Evolutionary conservation across 768 basidiomycete species (phyloP), one percentile per base, ranked within the genome.

Genomic region (Phlebiopsis flavidoalba): DNA sequence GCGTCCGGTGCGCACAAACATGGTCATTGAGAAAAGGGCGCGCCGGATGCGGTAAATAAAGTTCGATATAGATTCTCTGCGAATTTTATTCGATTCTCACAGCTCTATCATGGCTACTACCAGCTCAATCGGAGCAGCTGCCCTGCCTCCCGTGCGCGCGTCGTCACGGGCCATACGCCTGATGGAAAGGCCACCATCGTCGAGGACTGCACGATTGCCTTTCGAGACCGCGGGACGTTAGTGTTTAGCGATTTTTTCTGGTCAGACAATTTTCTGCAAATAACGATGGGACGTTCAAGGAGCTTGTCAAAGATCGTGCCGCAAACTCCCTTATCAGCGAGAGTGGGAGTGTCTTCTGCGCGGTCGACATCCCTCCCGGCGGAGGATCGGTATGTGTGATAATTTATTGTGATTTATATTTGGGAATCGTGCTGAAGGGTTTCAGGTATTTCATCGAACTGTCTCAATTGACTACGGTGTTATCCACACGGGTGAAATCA

Each of bases 401-500:
- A 31, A 8, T 48, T 17, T 19, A 0, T 24, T 21, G 5, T 21
- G 12, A 26, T 47, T 24, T 7, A 8, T 43, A n/a, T 14, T n/a
- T 22, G 35, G 26, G 26, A 43, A 15, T 45, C 7, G 21, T 26
- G 15, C 12, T 19, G 10, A 12, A 52, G 40, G 15, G 14, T 52
- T 7, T 15, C 35, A 65, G 70, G 63, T 63, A 21, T 47, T 65
- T 24, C 69, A 71, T 51, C 62, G 70, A 5, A 68, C 69, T 0
- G 43, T 55, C 4, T 61, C 69, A n/a, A 22, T 71, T 33, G 71
- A 72, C 57, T 69, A 71, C 33, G 65, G 62, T 8, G 62, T 70
- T 52, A 24, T 71, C 8, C 55, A 58, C 8, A 62, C 61, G 37
- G 71, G 71, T 3, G 43, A 61, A 3, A 54, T 72, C 21, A 60